Evolutionary conservation across 2,329 filamentous ascomycete species (phyloP), one percentile per base, ranked within the genome.

Genomic region (Botrytis pseudocinerea): DNA sequence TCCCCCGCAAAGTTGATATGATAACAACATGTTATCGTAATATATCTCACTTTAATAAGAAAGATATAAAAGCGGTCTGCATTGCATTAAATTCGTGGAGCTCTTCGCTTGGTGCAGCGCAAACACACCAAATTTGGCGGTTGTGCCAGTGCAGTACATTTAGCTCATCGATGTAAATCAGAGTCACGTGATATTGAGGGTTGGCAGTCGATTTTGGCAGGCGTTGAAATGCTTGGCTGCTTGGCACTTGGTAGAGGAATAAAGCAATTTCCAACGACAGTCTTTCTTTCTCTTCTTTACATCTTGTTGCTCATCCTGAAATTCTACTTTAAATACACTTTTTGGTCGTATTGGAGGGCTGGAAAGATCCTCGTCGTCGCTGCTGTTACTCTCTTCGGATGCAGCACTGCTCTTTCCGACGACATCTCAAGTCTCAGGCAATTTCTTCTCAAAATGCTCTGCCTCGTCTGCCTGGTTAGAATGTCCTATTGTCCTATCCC

Each of bases 21-120:
- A 63, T 73, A 70, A 73, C 65, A 75, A 66, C 71, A 72, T 75
- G 71, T 61, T 73, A 73, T 64, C 63, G 20, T 69, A 35, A 40
- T 54, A 35, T 65, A 57, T 63, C 46, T 48, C 51, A 69, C 38
- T 51, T 69, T 40, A 42, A 22, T 38, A 42, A 32, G 16, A 28
- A 72, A 69, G 28, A 72, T 68, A 68, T 48, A 60, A 72, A 40
- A 48, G 70, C 61, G 70, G 70, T 68, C 61, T 72, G 61, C 59
- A 32, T 57, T 68, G 64, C 48, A 68, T 42, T 28, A 22, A 42
- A 68, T 68, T 68, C 64, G 65, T 68, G 48, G 65, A 68, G 48
- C 25, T 16, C 35, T 57, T 57, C 48, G 65, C 65, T 68, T 68
- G 64, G 42, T 57, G n/a, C 51, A 28, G 32, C 5, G 64, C 42